Percentiles rank a stretch among this genome's conserved stretches.
Conservation (phyloP, 78 protist genomes). For the Dictyostelium capitatum region DNA sequence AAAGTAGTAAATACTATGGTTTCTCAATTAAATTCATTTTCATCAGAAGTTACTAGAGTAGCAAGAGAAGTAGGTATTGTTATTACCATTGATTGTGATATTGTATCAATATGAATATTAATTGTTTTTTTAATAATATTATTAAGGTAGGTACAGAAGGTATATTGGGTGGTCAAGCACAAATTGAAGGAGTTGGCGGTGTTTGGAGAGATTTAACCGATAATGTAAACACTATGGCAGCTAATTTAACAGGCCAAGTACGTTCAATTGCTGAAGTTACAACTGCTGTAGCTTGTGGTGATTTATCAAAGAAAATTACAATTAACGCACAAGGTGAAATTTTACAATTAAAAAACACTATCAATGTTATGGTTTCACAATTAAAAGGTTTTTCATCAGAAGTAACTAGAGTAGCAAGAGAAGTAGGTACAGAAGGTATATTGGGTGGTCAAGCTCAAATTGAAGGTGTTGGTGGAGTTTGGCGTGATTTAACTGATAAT, state of each 20-base stretch:
- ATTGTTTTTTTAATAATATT: constrained; percentile 28
- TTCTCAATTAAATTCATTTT: constrained; percentile 62
- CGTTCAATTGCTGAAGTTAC: constrained; percentile 83
- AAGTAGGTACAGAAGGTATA: constrained; percentile 78
- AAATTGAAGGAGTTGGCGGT: constrained; percentile 83
- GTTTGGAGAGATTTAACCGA: constrained; percentile 81
- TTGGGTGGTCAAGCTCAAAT: constrained; percentile 80
- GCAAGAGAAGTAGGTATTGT: constrained; percentile 80
- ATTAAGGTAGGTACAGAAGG: constrained; percentile 86
- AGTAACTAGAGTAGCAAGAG: constrained; percentile 63
- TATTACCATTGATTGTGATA: neutral
- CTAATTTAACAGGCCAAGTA: constrained; percentile 81
- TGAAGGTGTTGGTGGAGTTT: constrained; percentile 56
- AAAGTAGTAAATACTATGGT: constrained; percentile 85
- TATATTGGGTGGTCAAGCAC: constrained; percentile 82
- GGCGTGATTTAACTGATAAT: constrained; percentile 52
- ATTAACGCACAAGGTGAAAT: constrained; percentile 81
- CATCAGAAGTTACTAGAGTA: constrained; percentile 78
- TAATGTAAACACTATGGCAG: constrained; percentile 86
- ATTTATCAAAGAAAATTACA: constrained; percentile 68
- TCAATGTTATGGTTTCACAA: constrained; percentile 85
- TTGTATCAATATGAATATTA: neutral
- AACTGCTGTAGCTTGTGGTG: constrained; percentile 84
- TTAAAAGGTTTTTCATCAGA: constrained; percentile 71
- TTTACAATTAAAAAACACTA: constrained; percentile 70